These are phyloP conservation scores for Ambrosiella xylebori DNA, from an alignment of 2,329 filamentous ascomycete genomes.

Conservation along the genomic window DNA sequence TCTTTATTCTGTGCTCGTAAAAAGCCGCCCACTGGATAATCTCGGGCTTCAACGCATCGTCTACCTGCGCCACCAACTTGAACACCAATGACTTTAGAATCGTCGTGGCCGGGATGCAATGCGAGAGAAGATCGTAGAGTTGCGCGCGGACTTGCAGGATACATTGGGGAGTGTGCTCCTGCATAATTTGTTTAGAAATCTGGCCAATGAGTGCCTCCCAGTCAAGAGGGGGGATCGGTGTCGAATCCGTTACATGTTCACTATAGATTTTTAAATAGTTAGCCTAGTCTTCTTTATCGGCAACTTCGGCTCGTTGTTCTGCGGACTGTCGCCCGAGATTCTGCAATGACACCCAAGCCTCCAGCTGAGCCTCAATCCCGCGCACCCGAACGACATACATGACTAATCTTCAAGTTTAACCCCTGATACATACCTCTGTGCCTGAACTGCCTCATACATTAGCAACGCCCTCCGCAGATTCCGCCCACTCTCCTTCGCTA, in stretches of 20 bases:
- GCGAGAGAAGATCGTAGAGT: constrained; percentile 90
- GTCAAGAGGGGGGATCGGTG: constrained; percentile 82
- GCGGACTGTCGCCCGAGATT: too few relatives aligned
- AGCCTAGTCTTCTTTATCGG: background rate
- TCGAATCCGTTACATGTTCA: constrained; percentile 76
- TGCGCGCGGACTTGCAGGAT: constrained; percentile 81
- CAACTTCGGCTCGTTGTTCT: too few relatives aligned
- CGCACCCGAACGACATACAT: too few relatives aligned
- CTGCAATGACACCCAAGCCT: too few relatives aligned
- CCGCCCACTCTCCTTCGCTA: constrained; percentile 77
- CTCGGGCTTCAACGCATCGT: constrained; percentile 78
- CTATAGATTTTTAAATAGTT: constrained; percentile 27
- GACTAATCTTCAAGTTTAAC: background rate
- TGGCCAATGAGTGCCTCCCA: constrained; percentile 87
- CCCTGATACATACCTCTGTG: constrained; percentile 62
- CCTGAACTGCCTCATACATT: constrained; percentile 95
- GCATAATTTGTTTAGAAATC: constrained; percentile 84
- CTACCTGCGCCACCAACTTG: constrained; percentile 72
- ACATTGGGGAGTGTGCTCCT: constrained; percentile 76
- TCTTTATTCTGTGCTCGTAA: constrained; percentile 87
- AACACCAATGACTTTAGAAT: constrained; percentile 91
- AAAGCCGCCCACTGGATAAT: constrained; percentile 94
- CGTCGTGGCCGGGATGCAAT: constrained; percentile 89
- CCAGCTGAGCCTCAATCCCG: too few relatives aligned
- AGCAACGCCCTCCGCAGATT: constrained; percentile 79